These are phyloP conservation scores for Ustilago loliicola DNA, from an alignment of 1,284 basidiomycete genomes.

Conservation along the genomic window DNA sequence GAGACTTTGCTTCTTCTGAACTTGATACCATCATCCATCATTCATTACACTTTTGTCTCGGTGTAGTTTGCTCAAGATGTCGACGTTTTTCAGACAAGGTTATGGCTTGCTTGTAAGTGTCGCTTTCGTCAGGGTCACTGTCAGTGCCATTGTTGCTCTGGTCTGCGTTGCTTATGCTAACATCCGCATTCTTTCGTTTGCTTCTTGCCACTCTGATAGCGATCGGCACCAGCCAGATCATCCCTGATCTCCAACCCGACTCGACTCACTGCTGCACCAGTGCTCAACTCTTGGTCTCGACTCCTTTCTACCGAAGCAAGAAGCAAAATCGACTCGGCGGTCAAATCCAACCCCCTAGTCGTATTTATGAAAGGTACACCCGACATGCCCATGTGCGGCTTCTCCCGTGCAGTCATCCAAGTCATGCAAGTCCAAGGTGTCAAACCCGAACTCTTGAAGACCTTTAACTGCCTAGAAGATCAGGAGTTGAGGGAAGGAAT, in stretches of 20 bases:
- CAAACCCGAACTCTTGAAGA: constrained; percentile 72
- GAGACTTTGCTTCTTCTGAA: background rate
- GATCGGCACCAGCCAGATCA: background rate
- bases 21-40: constrained; percentile 8
- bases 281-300: constrained; percentile 44
- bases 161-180: background rate
- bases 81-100: constrained; percentile 25
- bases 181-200: background rate
- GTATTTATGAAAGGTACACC: constrained; percentile 94
- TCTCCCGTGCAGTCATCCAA: constrained; percentile 92
- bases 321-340: constrained; percentile 73
- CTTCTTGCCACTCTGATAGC: background rate
- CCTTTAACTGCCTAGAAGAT: constrained; percentile 92
- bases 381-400: constrained; percentile 82
- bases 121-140: background rate
- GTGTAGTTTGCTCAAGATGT: constrained; percentile 13
- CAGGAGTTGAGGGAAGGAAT: constrained; percentile 84
- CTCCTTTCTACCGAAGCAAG: constrained; percentile 72
- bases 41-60: background rate
- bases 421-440: constrained; percentile 91
- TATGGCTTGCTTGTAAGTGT: constrained; percentile 22
- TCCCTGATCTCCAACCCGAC: background rate
- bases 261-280: background rate
- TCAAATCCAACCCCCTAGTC: constrained; percentile 81
- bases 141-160: background rate